Evolutionary conservation across 345 rosid species (phyloP).

Genomic region (Salix purpurea): DNA sequence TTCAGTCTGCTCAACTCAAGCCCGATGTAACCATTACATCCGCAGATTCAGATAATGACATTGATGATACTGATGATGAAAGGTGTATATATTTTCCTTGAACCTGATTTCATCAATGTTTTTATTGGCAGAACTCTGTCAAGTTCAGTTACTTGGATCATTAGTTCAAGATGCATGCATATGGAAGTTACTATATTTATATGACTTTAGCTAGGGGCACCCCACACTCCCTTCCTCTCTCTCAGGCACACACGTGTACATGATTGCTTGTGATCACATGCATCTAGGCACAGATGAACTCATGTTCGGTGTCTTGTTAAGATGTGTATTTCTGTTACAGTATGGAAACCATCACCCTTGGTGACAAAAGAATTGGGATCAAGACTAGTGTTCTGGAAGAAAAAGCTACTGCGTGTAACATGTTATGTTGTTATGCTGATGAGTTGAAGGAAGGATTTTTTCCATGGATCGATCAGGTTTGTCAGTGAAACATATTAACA

Average conservation of each 20-base stretch:
- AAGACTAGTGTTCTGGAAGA: slow-evolving; percentile 98
- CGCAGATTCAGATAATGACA: slow-evolving; percentile 93
- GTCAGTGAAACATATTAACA: slow-evolving; percentile 6
- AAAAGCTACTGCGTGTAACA: slow-evolving; percentile 98
- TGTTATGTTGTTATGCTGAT: slow-evolving; percentile 98
- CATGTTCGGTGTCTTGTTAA: slow-evolving; percentile 8
- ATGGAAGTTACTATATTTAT: not conserved
- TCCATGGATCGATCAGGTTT: slow-evolving; percentile 98
- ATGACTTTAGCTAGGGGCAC: not conserved
- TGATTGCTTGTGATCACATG: not conserved
- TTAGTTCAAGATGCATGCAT: not conserved
- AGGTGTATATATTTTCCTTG: slow-evolving; percentile 43
- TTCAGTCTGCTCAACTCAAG: slow-evolving; percentile 95
- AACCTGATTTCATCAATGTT: not conserved
- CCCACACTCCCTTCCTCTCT: not conserved
- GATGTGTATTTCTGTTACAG: slow-evolving; percentile 40
- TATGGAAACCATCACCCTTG: slow-evolving; percentile 99
- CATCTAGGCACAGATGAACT: not conserved
- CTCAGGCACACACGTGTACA: not conserved
- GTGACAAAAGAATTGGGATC: slow-evolving; percentile 98
- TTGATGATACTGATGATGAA: slow-evolving; percentile 92
- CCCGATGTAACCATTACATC: slow-evolving; percentile 98
- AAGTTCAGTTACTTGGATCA: not conserved
- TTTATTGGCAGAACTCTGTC: not conserved
- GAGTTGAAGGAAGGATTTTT: slow-evolving; percentile 98